Evolutionary conservation across 345 rosid genomes (phyloP).

Genomic region (Geranium rotundifolium): DNA sequence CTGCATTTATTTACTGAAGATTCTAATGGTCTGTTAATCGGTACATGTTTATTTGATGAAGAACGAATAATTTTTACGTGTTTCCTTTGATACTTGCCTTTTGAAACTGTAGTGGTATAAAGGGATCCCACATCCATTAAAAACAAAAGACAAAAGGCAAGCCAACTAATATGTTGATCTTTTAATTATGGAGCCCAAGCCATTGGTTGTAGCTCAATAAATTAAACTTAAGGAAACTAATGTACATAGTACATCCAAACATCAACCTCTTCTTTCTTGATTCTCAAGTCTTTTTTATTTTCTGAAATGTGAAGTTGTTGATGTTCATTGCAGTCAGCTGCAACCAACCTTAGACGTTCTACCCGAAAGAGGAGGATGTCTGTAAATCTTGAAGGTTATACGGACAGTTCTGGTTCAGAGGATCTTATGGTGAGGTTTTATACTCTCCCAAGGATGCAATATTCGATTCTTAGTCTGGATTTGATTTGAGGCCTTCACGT

Average conservation of each 20-base stretch:
- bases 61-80: too few relatives aligned
- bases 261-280: neutral
- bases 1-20: too few relatives aligned
- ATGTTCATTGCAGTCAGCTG: slow-evolving; percentile 40
- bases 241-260: slow-evolving; percentile 4
- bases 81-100: neutral
- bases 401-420: slow-evolving; percentile 88
- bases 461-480: slow-evolving; percentile 1
- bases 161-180: too few relatives aligned
- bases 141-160: too few relatives aligned
- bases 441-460: slow-evolving; percentile 5
- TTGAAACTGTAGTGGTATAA: slow-evolving; percentile 7
- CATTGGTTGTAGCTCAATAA: too few relatives aligned
- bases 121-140: too few relatives aligned
- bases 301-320: slow-evolving; percentile 12
- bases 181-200: too few relatives aligned
- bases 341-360: slow-evolving; percentile 89
- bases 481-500: neutral
- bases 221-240: too few relatives aligned
- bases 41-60: too few relatives aligned
- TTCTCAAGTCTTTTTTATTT: slow-evolving; percentile 5
- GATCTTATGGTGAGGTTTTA: slow-evolving; percentile 72
- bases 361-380: slow-evolving; percentile 81
- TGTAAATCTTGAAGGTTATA: slow-evolving; percentile 70
- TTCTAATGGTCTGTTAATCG: too few relatives aligned